phyloP scores from a whole-genome alignment of 176 grass and related monocot genomes.

The Lolium rigidum region DNA sequence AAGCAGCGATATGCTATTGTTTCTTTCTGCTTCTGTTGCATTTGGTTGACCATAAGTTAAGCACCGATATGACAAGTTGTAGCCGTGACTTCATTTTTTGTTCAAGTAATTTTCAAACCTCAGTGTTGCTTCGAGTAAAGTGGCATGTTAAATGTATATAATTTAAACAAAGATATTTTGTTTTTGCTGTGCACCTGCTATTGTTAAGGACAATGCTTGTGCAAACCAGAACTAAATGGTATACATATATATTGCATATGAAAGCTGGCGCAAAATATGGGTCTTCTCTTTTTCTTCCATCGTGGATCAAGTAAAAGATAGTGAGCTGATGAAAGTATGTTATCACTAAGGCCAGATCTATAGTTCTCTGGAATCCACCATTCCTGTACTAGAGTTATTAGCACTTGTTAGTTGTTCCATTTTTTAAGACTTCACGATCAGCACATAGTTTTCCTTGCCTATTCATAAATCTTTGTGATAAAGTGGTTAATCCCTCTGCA shows the following conservation, averaged over 20 bases:
- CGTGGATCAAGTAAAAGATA: neutral
- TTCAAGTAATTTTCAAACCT: neutral
- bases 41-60: slow-evolving; percentile 17
- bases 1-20: slow-evolving; percentile 47
- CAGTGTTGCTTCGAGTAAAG: neutral
- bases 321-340: neutral
- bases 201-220: slow-evolving; percentile 10
- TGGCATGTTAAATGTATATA: slow-evolving; percentile 24
- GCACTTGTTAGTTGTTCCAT: neutral
- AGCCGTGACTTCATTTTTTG: neutral
- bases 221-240: slow-evolving; percentile 17
- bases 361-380: neutral
- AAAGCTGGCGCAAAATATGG: neutral
- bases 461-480: slow-evolving; percentile 26
- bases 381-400: slow-evolving; percentile 25
- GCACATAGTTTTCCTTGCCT: neutral
- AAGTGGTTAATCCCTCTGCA: neutral
- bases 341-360: neutral
- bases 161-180: neutral
- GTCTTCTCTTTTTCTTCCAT: neutral
- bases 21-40: slow-evolving; percentile 24
- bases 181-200: neutral
- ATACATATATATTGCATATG: neutral
- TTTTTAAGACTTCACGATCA: neutral
- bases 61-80: no score